phyloP scores from a whole-genome alignment of 805 yeast species.

The Yamadazyma laniorum region DNA sequence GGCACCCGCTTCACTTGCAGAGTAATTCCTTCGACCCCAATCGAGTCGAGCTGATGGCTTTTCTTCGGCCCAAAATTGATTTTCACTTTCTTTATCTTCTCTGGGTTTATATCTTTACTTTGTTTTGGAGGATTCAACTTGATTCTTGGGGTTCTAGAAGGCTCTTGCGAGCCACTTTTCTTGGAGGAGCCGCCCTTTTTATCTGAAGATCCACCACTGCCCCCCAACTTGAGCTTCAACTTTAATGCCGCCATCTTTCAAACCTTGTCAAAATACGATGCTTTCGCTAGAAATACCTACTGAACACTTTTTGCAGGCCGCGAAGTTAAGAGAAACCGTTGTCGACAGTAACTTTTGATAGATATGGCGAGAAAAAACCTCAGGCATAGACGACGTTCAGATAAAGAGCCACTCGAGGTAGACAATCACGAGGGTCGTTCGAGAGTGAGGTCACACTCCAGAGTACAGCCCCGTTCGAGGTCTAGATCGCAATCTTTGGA shows the following conservation, averaged over 20 bases:
- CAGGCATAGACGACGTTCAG: background rate
- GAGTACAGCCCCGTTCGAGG: slow-evolving; percentile 3
- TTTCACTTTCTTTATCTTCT: slow-evolving; percentile 25
- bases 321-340: too few species aligned
- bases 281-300: too few species aligned
- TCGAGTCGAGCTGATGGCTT: slow-evolving; percentile 4
- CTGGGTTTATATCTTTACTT: slow-evolving; percentile 12
- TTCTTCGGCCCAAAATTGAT: slow-evolving; percentile 14
- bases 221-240: slow-evolving; percentile 20
- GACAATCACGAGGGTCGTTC: background rate
- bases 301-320: too few species aligned
- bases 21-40: slow-evolving; percentile 7
- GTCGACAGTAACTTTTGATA: too few species aligned
- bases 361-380: slow-evolving; percentile 4
- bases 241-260: slow-evolving; percentile 14
- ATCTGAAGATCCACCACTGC: slow-evolving; percentile 1
- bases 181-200: background rate
- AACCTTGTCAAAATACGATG: too few species aligned
- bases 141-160: slow-evolving; percentile 10
- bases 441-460: background rate
- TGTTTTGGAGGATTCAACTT: slow-evolving; percentile 22
- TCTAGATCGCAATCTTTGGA: slow-evolving; percentile 3
- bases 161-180: background rate
- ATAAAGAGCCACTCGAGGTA: background rate
- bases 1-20: slow-evolving; percentile 29